A percentile compares a stretch with the other conserved stretches of the same genome.
Evolutionary conservation across 148 eudicot genomes (phyloP).

Genomic region (Spergularia marina): DNA sequence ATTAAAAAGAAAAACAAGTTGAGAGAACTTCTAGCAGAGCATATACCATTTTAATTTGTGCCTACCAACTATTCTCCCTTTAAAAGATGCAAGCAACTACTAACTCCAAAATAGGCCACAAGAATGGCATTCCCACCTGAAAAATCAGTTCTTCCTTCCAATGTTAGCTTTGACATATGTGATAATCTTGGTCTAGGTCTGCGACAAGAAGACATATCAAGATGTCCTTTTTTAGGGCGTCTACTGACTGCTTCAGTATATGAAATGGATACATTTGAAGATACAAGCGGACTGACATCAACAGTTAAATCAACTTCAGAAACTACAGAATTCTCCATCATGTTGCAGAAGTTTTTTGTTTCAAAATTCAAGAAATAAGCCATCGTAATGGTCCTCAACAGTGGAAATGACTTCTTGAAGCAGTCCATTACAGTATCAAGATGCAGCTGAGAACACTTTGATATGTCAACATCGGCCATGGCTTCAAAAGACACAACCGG

Average conservation of each 20-base stretch:
- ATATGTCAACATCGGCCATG: conserved; percentile 68
- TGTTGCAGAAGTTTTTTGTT: conserved; percentile 38
- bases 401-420: conserved; percentile 75
- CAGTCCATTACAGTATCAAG: conserved; percentile 51
- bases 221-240: conserved; percentile 20
- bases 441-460: conserved; percentile 61
- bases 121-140: conserved; percentile 42
- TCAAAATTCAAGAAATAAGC: conserved; percentile 54
- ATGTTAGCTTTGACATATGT: conserved; percentile 56
- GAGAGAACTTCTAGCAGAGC: neutral
- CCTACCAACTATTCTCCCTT: neutral
- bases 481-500: conserved; percentile 48
- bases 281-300: conserved; percentile 64
- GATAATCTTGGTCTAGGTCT: conserved; percentile 31
- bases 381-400: conserved; percentile 49
- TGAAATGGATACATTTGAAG: conserved; percentile 46
- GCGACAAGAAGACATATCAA: conserved; percentile 22
- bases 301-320: conserved; percentile 63
- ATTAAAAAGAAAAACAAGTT: neutral
- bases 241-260: conserved; percentile 37
- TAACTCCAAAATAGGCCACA: neutral
- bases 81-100: neutral
- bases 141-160: conserved; percentile 79
- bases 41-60: neutral
- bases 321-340: conserved; percentile 47